These are phyloP conservation scores for Monosporascus sp. DNA, from an alignment of 2,329 filamentous ascomycete genomes.

Conservation along the genomic window DNA sequence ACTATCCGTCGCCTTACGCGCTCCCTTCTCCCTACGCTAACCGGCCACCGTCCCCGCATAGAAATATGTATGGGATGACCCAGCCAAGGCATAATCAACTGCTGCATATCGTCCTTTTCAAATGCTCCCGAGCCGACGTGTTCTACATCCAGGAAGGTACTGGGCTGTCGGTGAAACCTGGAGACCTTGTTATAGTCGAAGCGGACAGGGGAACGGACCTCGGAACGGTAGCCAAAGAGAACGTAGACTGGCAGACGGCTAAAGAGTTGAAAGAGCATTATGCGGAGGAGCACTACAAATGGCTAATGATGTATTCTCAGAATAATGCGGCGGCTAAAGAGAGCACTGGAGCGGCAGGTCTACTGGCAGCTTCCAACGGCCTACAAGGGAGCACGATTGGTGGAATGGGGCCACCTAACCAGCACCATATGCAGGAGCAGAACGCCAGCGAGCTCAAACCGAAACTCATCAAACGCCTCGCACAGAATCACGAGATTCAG, in stretches of 20 bases:
- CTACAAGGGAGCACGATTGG: constrained; percentile 67
- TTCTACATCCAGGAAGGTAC: constrained; percentile 97
- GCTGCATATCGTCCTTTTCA: constrained; percentile 90
- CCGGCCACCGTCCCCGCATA: constrained; percentile 55
- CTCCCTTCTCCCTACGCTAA: constrained; percentile 39
- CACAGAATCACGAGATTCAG: constrained; percentile 85
- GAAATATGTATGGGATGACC: constrained; percentile 54
- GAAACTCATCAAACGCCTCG: constrained; percentile 93
- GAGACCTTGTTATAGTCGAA: constrained; percentile 94
- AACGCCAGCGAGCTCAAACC: constrained; percentile 77
- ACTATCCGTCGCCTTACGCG: constrained; percentile 43
- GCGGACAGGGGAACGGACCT: constrained; percentile 94
- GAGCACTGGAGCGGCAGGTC: constrained; percentile 50
- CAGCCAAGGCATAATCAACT: constrained; percentile 62
- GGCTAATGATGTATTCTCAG: constrained; percentile 98
- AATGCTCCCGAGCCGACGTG: constrained; percentile 89
- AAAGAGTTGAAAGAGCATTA: constrained; percentile 88
- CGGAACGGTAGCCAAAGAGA: constrained; percentile 83
- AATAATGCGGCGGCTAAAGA: constrained; percentile 61
- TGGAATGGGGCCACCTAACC: constrained; percentile 69
- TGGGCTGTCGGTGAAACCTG: constrained; percentile 80
- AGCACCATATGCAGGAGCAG: constrained; percentile 68
- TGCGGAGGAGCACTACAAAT: constrained; percentile 92
- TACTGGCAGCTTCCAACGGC: constrained; percentile 58
- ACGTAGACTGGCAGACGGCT: constrained; percentile 81